Base-by-base conservation (phyloP, 306 rosid genomes). In the Corylus heterophylla region DNA sequence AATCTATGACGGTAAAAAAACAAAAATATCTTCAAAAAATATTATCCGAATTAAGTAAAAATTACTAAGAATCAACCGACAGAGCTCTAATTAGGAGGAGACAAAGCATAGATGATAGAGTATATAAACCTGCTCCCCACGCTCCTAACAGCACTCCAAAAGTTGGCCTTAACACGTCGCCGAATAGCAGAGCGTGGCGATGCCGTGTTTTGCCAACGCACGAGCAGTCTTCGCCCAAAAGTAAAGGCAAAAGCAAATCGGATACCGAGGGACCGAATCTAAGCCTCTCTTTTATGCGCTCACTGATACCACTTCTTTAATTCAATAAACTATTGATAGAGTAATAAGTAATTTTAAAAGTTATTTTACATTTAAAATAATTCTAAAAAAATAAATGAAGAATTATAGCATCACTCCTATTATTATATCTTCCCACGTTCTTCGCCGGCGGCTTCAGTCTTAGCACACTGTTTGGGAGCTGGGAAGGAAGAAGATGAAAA, bases 61-160 rank as follows among this genome's bases (percentile, higher is more conserved):
- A 16, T 20, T 18, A 37, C 51, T 18, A 13, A 58, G 52, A 82
- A 64, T 74, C 27, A 78, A 63, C 76, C 75, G 59, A 73, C 78
- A 72, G 59, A 8, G 29, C 47, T 51, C 68, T 35, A 13, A 51
- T 22, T 25, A 42, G 83, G 81, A 22, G 74, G 66, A 35, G 64
- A 52, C 62, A 51, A 47, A 22, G 37, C 69, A 75, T 3, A 2
- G 74, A 75, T 80, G 44, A 22, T 71, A 74, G 74, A 75, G 58
- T 1, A 77, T 48, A 69, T 45, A 63, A 86, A 82, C 71, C n/a
- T 89, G 97, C 79, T 84, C 85, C 94, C 90, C 72, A 22, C 17
- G 79, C 70, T 4, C 84, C 82, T n/a, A 86, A 78, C 91, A 78
- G 82, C 72, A 48, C 69, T 77, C 81, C 79, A 50, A 75, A 69